Percentiles rank a stretch among this genome's conserved stretches.
phyloP scores from a whole-genome alignment of 192 early-diverging fungal genomes.

The Dispira parvispora region DNA sequence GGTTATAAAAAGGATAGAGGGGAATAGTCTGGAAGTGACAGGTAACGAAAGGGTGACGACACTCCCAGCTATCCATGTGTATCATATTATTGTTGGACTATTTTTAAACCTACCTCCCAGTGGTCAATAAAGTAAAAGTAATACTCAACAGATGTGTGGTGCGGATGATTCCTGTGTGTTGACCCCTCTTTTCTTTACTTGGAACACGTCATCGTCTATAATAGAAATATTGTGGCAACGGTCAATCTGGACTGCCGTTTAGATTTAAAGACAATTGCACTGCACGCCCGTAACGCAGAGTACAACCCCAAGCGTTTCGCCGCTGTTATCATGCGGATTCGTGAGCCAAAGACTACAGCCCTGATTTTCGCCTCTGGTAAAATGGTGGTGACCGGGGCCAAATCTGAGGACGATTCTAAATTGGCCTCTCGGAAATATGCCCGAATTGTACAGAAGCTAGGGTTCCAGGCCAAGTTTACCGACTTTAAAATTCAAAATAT shows the following conservation, averaged over 20 bases:
- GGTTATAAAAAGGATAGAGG: too few species aligned
- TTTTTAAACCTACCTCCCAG: too few species aligned
- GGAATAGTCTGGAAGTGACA: too few species aligned
- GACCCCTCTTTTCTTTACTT: not conserved
- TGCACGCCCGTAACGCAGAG: slow-evolving; percentile 99
- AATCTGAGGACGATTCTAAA: slow-evolving; percentile 94
- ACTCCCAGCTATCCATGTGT: too few species aligned
- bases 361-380: slow-evolving; percentile 99
- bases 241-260: slow-evolving; percentile 95
- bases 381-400: slow-evolving; percentile 98
- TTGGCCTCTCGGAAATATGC: slow-evolving; percentile 97
- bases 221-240: slow-evolving; percentile 90
- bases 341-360: slow-evolving; percentile 98
- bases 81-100: too few species aligned
- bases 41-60: too few species aligned
- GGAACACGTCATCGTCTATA: slow-evolving; percentile 14
- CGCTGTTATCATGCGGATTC: slow-evolving; percentile 99
- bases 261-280: slow-evolving; percentile 95
- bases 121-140: too few species aligned
- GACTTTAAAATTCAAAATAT: slow-evolving; percentile 99
- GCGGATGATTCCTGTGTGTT: slow-evolving; percentile 3
- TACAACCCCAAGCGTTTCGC: slow-evolving; percentile 99
- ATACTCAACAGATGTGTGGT: too few species aligned
- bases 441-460: slow-evolving; percentile 96
- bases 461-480: slow-evolving; percentile 92